Base-by-base conservation (phyloP, 768 basidiomycete genomes). In the Suillus subaureus region DNA sequence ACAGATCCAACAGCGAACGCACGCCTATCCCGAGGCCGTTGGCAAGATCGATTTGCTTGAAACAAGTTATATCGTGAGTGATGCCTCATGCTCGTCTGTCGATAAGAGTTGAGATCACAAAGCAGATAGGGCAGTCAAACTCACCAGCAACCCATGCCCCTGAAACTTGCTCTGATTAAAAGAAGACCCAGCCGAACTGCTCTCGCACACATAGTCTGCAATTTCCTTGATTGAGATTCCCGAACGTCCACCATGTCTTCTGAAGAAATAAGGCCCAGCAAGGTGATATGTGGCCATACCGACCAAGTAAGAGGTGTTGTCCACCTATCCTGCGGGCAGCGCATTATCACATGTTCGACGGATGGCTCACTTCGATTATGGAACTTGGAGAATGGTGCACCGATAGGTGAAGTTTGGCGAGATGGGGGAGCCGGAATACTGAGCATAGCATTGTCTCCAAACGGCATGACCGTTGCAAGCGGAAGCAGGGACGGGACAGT, bases 311-410 rank as follows among this genome's bases (percentile, higher is more conserved):
- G 4, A 6, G 28, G 26, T 13, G 35, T 21, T 23, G 26, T 11
- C 7, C 15, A 57, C 37, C 54, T 54, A 3, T 3, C n/a, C 16
- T n/a, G 54, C 15, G 56, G 35, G 51, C 33, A 11, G 35, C 35
- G 39, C 35, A 49, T 69, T 13, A 61, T 66, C 23, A 69, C 60
- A n/a, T 58, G 51, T 52, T 66, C 68, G 8, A 35, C 1, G 9
- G 35, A 35, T 35, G 35, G 35, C 8, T 40, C 39, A 43, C 6
- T 21, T 43, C 42, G 42, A 43, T 16, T 43, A 43, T 43, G 42
- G 42, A 18, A 21, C 18, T 16, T 43, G 6, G 42, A 21, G 42
- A 43, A 15, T 13, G 16, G 16, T n/a, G 21, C 18, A n/a, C 43
- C n/a, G 43, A 45, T 45, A 45, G 43, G 43, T 9, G 3, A 45